Evolutionary conservation across 2,329 filamentous ascomycete species (phyloP), one percentile per base, ranked within the genome.

Genomic region (Achaetomium macrosporum): DNA sequence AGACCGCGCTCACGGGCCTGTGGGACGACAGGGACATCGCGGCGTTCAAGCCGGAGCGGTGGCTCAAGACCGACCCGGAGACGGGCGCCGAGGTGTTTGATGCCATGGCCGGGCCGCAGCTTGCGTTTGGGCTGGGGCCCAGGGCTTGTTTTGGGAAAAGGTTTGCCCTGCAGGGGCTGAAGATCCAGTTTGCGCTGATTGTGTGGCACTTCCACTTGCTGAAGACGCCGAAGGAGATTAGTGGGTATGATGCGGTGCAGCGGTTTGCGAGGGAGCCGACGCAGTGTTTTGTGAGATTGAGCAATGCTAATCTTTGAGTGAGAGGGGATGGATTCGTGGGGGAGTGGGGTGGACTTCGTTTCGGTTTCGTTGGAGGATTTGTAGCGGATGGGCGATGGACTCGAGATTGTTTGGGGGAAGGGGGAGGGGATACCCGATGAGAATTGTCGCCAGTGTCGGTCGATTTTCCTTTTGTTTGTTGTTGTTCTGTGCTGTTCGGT

Each of bases 81-180:
- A 57, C 12, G 43, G 52, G 57, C 37, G 25, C 36, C 1, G 53
- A 33, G 13, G 62, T 63, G 19, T 71, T 69, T 42, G 65, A 69
- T 41, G 44, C 63, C 2, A 55, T 59, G 39, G 68, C 70, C 1
- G 71, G 70, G 0, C 71, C 69, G 0, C 61, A 53, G 12, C 57
- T 72, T 20, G 59, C 66, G 0, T 74, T 74, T 56, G 68, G 69
- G 0, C 42, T 64, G 6, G 72, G 72, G 0, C 63, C 66, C 2
- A 58, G 72, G 2, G 66, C 66, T 1, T 74, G 72, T 49, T 73
- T 67, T 44, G 71, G 72, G 0, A 65, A 64, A 50, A 66, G 60
- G 56, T 54, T 73, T 54, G 71, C 68, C 1, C 63, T 69, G 33
- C 39, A 71, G 36, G 61, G 70, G 56, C 33, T 74, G 56, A 61